Evolutionary conservation across 495 filamentous ascomycete genomes (phyloP).

Genomic region (Annulohypoxylon stygium): DNA sequence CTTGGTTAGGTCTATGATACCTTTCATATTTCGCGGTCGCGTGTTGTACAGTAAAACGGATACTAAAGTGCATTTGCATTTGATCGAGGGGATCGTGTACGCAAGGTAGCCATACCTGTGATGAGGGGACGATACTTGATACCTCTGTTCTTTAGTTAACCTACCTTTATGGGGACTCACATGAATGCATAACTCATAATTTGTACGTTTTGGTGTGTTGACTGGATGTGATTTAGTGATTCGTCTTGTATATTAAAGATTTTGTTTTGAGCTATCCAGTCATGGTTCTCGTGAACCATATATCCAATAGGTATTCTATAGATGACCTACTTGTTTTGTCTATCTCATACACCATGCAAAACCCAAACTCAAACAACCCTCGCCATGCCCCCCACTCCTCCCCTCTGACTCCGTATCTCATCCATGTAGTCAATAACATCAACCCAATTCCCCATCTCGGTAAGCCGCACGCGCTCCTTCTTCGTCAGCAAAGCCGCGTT

Average conservation of each 20-base stretch:
- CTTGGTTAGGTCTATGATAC: constrained; percentile 28
- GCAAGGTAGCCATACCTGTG: constrained; percentile 16
- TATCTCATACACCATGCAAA: background rate
- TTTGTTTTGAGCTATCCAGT: background rate
- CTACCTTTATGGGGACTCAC: constrained; percentile 14
- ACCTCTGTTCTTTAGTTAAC: background rate
- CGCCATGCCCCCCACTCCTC: constrained; percentile 33
- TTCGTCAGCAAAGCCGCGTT: constrained; percentile 60
- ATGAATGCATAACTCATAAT: constrained; percentile 30
- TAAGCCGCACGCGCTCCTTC: constrained; percentile 64
- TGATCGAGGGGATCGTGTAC: constrained; percentile 7
- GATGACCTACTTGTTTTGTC: background rate
- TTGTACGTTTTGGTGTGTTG: background rate
- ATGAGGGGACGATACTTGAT: constrained; percentile 9
- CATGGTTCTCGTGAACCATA: background rate
- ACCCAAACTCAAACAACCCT: constrained; percentile 16
- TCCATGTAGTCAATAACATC: constrained; percentile 74
- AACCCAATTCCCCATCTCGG: constrained; percentile 64
- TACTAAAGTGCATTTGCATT: constrained; percentile 25
- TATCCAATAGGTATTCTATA: background rate
- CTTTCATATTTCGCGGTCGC: constrained; percentile 22
- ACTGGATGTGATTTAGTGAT: background rate
- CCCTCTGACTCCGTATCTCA: constrained; percentile 53
- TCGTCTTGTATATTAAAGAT: background rate
- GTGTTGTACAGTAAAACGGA: constrained; percentile 42